phyloP scores from a whole-genome alignment of 768 basidiomycete genomes.

The Imleria badia region DNA sequence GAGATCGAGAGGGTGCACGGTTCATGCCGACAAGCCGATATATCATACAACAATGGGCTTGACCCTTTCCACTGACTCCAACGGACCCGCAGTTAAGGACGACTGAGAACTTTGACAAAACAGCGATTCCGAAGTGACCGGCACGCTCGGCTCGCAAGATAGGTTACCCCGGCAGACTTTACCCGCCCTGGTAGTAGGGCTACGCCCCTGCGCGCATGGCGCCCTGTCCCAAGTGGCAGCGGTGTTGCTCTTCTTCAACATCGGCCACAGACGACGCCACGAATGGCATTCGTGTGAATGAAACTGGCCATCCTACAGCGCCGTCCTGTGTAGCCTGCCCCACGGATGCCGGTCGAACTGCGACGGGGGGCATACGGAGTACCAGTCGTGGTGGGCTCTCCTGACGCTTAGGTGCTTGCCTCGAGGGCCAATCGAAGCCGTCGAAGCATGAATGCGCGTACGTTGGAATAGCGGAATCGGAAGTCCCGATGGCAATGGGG shows the following conservation, averaged over 20 bases:
- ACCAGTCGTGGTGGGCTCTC: not conserved
- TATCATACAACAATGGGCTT: slow-evolving; percentile 1
- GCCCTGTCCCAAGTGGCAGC: slow-evolving; percentile 9
- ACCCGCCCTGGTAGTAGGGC: not conserved
- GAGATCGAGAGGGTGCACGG: not conserved
- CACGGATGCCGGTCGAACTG: slow-evolving; percentile 11
- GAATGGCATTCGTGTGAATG: slow-evolving; percentile 8
- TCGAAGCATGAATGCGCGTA: slow-evolving; percentile 5
- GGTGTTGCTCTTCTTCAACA: not conserved
- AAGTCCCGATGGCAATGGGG: slow-evolving; percentile 29
- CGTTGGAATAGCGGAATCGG: slow-evolving; percentile 27
- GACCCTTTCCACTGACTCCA: not conserved
- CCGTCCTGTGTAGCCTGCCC: slow-evolving; percentile 10
- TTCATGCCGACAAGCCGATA: slow-evolving; percentile 8
- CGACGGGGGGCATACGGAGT: slow-evolving; percentile 11
- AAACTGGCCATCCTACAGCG: not conserved
- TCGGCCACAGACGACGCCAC: not conserved
- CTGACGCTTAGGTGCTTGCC: slow-evolving; percentile 11
- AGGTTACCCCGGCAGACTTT: not conserved
- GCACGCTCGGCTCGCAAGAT: not conserved
- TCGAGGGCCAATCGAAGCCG: slow-evolving; percentile 26
- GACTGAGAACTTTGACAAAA: not conserved
- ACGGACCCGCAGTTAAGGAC: slow-evolving; percentile 10
- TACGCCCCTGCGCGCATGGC: not conserved
- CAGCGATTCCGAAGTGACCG: slow-evolving; percentile 8